Percentiles rank a stretch among this genome's conserved stretches.
These are phyloP conservation scores for Sisymbrium altissimum DNA, from an alignment of 345 rosid species.

Conservation along the genomic window DNA sequence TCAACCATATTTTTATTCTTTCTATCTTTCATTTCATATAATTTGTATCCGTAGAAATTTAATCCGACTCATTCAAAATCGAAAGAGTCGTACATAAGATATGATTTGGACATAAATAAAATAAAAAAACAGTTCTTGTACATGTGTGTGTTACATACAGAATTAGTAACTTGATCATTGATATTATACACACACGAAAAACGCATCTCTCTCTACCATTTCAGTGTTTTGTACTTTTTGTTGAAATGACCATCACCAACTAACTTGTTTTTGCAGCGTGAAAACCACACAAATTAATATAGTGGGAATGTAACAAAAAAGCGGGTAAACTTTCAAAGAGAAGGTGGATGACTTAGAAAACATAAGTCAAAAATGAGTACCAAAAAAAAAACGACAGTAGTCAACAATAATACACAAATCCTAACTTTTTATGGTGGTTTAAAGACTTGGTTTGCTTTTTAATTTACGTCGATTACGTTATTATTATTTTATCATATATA, in stretches of 20 bases:
- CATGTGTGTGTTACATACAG: not conserved
- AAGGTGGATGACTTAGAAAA: too few species aligned
- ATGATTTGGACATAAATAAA: not conserved
- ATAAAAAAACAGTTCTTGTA: too few species aligned
- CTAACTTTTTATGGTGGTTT: not conserved
- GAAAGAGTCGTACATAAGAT: not conserved
- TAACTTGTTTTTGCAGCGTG: not conserved
- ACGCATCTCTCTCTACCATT: too few species aligned
- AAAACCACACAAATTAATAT: not conserved
- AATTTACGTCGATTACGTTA: too few species aligned
- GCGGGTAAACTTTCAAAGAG: not conserved
- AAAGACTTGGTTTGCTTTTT: not conserved
- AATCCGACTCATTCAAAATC: not conserved
- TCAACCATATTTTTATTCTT: conserved; percentile 1
- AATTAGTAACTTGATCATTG: not conserved
- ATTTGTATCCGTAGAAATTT: not conserved
- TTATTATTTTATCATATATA: too few species aligned
- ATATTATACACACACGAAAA: too few species aligned
- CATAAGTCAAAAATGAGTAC: too few species aligned
- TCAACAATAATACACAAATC: too few species aligned
- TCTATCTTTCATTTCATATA: not conserved
- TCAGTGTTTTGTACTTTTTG: not conserved
- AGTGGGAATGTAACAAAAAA: not conserved
- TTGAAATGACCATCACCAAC: not conserved
- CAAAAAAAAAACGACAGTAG: too few species aligned